Evolutionary conservation across 225 moss, liverwort and hornwort genomes (phyloP).

Genomic region (Pseudoscleropodium purum): DNA sequence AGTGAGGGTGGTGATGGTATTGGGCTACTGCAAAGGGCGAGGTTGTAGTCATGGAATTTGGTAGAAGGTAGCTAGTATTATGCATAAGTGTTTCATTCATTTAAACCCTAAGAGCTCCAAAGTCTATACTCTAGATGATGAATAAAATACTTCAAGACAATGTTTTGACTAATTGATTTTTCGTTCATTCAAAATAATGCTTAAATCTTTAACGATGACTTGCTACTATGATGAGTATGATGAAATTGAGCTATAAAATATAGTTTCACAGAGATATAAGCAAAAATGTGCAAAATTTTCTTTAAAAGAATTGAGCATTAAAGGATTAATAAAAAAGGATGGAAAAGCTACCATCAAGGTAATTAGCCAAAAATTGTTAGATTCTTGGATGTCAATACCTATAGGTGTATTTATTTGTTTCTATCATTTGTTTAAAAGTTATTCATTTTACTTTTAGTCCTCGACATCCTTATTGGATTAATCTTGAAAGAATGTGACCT

Average conservation of each 20-base stretch:
- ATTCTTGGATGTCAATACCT: not conserved
- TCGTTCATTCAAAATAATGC: not conserved
- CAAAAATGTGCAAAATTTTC: not conserved
- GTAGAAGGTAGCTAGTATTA: too few relatives aligned
- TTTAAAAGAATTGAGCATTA: not conserved
- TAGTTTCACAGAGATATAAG: too few relatives aligned
- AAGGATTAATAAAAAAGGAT: not conserved
- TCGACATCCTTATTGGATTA: rapidly evolving
- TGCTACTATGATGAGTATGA: rapidly evolving
- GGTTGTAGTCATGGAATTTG: not conserved
- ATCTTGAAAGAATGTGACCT: not conserved
- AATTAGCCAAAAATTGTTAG: not conserved
- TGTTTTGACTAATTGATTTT: not conserved
- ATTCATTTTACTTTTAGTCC: not conserved
- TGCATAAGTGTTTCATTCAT: rapidly evolving
- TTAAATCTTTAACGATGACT: not conserved
- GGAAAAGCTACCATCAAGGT: rapidly evolving
- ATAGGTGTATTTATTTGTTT: not conserved
- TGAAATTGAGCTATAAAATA: not conserved
- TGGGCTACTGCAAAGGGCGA: not conserved
- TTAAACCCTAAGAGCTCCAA: rapidly evolving
- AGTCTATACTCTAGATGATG: too few relatives aligned
- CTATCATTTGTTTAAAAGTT: not conserved
- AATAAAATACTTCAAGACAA: not conserved
- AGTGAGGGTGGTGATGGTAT: rapidly evolving